Conservation (phyloP, 2,329 filamentous ascomycete species). For the Calonectria crousiana region DNA sequence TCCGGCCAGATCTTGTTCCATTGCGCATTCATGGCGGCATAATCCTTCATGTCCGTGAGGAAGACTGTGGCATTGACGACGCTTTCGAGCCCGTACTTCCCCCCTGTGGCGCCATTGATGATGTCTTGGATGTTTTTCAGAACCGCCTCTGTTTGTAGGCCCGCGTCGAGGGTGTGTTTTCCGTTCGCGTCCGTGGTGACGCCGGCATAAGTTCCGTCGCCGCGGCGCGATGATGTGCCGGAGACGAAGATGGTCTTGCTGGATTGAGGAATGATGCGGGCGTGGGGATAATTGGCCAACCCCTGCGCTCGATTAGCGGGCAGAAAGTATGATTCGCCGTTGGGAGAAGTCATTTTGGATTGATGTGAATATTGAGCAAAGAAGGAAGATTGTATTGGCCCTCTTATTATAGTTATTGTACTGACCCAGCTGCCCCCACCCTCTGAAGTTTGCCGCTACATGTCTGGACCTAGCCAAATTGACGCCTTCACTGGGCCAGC, state of each 20-base stretch:
- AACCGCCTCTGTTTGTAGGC: background rate
- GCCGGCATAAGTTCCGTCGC: slow-evolving; percentile 18
- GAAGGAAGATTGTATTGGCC: background rate
- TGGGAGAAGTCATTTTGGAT: background rate
- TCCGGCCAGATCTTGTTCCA: slow-evolving; percentile 24
- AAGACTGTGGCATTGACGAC: slow-evolving; percentile 18
- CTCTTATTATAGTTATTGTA: background rate
- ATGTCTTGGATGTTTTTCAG: background rate
- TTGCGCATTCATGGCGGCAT: slow-evolving; percentile 21
- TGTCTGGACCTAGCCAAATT: background rate
- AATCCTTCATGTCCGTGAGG: slow-evolving; percentile 13
- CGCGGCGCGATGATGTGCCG: slow-evolving; percentile 16
- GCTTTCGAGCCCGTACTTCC: background rate
- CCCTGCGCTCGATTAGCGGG: background rate
- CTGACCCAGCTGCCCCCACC: background rate
- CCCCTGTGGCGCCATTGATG: background rate
- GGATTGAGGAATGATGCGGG: slow-evolving; percentile 7
- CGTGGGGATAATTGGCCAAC: slow-evolving; percentile 12
- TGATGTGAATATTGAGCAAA: background rate
- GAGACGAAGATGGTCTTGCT: slow-evolving; percentile 15
- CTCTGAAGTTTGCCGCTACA: background rate
- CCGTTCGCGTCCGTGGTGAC: slow-evolving; percentile 5
- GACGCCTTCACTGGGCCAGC: background rate
- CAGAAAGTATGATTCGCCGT: slow-evolving; percentile 5
- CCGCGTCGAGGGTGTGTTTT: background rate